phyloP scores from a whole-genome alignment of 2,329 filamentous ascomycete genomes.

The Penicillium aurantiogriseum region DNA sequence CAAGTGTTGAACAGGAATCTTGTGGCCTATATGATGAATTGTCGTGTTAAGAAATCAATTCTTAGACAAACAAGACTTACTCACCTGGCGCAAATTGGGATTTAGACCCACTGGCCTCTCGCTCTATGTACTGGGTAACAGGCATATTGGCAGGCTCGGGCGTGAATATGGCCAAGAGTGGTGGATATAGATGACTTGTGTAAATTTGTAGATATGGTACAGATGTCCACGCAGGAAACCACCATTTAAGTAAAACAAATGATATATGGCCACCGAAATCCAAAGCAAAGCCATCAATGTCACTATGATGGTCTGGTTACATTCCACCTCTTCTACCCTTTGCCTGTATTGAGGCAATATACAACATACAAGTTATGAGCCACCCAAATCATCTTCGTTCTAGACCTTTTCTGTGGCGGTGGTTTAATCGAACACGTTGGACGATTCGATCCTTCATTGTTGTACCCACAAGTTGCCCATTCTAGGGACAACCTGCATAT shows the following conservation, averaged over 20 bases:
- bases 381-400: neutral
- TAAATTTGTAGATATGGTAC: neutral
- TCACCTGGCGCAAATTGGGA: constrained; percentile 38
- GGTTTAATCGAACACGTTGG: neutral
- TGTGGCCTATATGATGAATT: constrained; percentile 43
- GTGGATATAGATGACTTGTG: neutral
- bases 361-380: neutral
- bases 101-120: constrained; percentile 24
- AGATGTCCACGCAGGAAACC: neutral
- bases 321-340: neutral
- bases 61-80: neutral
- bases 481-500: neutral
- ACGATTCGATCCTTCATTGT: neutral
- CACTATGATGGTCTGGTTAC: constrained; percentile 5
- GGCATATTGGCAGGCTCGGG: constrained; percentile 12
- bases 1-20: constrained; percentile 54
- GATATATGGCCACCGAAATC: neutral
- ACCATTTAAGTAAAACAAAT: constrained; percentile 2
- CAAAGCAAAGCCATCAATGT: neutral
- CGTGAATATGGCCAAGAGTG: neutral
- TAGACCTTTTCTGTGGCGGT: constrained; percentile 6
- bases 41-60: neutral
- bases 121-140: constrained; percentile 16
- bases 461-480: neutral
- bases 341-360: neutral